phyloP scores from a whole-genome alignment of 2,329 filamentous ascomycete genomes.

The Fusarium devonianum region DNA sequence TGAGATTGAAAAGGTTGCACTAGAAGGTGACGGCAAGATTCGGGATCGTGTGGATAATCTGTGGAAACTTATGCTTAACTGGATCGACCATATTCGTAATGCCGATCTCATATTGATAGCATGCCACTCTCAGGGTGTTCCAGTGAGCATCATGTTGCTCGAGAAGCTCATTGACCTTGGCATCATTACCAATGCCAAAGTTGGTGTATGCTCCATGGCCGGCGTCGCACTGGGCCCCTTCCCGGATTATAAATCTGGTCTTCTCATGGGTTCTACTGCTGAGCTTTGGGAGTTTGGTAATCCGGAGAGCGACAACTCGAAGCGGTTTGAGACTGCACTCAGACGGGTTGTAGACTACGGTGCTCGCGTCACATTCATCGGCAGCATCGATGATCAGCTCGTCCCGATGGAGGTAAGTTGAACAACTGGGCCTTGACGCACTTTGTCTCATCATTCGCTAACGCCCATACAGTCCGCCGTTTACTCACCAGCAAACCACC shows the following conservation, averaged over 20 bases:
- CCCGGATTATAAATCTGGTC: constrained; percentile 85
- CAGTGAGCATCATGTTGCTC: constrained; percentile 89
- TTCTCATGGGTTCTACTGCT: constrained; percentile 88
- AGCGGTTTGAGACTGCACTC: constrained; percentile 79
- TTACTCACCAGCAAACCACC: constrained; percentile 84
- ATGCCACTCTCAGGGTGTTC: constrained; percentile 95
- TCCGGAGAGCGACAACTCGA: constrained; percentile 80
- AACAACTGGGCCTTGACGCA: background rate
- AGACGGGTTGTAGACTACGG: constrained; percentile 79
- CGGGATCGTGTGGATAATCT: constrained; percentile 87
- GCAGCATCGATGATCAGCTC: constrained; percentile 96
- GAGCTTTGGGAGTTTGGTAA: constrained; percentile 95
- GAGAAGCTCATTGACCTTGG: constrained; percentile 92
- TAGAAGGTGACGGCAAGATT: constrained; percentile 95
- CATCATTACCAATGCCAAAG: constrained; percentile 75
- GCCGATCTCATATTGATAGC: constrained; percentile 93
- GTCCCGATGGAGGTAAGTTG: constrained; percentile 83
- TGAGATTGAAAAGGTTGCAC: constrained; percentile 90
- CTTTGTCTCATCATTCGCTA: constrained; percentile 14
- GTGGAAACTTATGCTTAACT: constrained; percentile 94
- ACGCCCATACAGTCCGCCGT: constrained; percentile 73
- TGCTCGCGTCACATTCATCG: constrained; percentile 84
- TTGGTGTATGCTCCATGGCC: constrained; percentile 89
- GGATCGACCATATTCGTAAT: constrained; percentile 86
- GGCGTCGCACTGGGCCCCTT: constrained; percentile 95